These are phyloP conservation scores for Phytophthora pisi DNA, from an alignment of 352 stramenopile genomes.

Conservation along the genomic window DNA sequence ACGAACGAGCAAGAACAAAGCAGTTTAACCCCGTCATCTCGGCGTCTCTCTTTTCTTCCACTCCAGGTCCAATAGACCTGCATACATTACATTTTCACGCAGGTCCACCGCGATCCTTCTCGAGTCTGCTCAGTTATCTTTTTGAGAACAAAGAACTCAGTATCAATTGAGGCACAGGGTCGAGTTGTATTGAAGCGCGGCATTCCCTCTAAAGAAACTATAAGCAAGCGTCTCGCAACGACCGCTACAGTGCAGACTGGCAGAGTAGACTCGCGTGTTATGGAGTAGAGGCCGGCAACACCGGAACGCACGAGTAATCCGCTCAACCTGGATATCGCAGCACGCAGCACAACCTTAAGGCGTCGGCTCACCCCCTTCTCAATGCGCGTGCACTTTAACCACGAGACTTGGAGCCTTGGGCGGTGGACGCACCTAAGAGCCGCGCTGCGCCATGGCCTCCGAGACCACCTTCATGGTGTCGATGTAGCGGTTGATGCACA, in stretches of 20 bases:
- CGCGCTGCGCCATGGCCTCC: conserved; percentile 79
- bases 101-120: not conserved
- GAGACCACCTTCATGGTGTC: conserved; percentile 92
- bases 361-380: not conserved
- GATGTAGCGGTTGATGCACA: conserved; percentile 92
- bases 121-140: not conserved
- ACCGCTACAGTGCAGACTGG: conserved; percentile 7
- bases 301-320: not conserved
- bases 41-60: not conserved
- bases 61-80: not conserved
- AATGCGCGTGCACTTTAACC: not conserved
- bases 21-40: conserved; percentile 29
- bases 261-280: not conserved
- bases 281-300: conserved; percentile 3
- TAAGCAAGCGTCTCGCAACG: conserved; percentile 3
- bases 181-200: conserved; percentile 27
- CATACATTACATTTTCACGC: not conserved
- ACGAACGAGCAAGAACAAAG: conserved; percentile 39
- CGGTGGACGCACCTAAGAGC: conserved; percentile 46
- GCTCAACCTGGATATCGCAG: conserved; percentile 19
- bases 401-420: not conserved
- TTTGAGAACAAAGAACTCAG: not conserved
- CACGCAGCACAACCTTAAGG: conserved; percentile 2
- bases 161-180: conserved; percentile 9
- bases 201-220: conserved; percentile 28